A percentile compares a stretch with the other conserved stretches of the same genome.
Evolutionary conservation across 192 early-diverging fungal genomes (phyloP).

Genomic region (Obelidium mucronatum): DNA sequence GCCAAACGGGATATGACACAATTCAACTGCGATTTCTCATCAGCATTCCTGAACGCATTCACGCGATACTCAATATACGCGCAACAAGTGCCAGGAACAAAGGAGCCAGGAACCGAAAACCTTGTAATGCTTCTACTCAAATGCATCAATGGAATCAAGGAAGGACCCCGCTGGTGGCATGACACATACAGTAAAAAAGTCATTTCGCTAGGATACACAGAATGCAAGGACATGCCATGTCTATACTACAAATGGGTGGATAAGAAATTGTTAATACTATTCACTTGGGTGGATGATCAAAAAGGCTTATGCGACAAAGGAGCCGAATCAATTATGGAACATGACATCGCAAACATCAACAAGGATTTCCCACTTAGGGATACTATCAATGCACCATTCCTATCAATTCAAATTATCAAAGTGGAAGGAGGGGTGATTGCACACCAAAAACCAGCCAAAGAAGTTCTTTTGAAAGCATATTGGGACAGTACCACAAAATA

Average conservation of each 20-base stretch:
- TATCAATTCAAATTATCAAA: neutral
- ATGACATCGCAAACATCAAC: neutral
- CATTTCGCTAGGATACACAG: neutral
- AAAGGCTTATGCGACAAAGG: neutral
- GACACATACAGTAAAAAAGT: neutral
- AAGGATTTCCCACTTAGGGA: neutral
- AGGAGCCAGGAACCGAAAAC: neutral
- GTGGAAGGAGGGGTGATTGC: neutral
- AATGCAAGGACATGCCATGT: neutral
- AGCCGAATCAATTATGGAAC: neutral
- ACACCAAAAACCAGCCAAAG: neutral
- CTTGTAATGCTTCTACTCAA: neutral
- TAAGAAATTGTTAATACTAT: neutral
- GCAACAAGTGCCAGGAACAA: neutral
- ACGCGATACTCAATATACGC: neutral
- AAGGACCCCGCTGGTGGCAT: neutral
- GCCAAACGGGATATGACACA: neutral
- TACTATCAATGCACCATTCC: neutral
- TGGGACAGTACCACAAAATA: neutral
- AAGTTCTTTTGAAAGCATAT: neutral
- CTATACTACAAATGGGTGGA: neutral
- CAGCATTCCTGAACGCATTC: neutral
- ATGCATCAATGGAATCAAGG: neutral
- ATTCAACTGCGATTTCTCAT: neutral
- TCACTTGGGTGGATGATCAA: neutral